Conservation (phyloP, 305 asterid genomes). For the Fraxinus angustifolia region DNA sequence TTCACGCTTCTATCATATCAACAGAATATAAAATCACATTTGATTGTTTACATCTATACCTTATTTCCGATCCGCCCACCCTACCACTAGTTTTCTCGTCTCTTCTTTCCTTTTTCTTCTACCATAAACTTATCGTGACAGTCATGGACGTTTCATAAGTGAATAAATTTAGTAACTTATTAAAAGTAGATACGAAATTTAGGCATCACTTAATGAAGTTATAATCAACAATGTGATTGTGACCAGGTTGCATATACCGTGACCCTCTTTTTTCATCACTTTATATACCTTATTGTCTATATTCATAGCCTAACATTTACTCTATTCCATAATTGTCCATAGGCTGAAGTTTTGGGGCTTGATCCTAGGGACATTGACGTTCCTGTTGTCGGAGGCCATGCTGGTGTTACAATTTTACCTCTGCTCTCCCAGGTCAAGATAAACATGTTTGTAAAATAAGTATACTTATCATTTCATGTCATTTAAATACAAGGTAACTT, state of each 20-base stretch:
- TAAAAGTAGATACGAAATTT: not conserved
- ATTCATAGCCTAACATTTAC: not conserved
- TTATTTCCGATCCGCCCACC: not conserved
- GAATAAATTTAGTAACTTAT: not conserved
- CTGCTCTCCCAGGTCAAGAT: slow-evolving; percentile 81
- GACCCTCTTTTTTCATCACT: not conserved
- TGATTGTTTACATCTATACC: not conserved
- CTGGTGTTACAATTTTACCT: slow-evolving; percentile 90
- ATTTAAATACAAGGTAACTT: not conserved
- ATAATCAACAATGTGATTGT: not conserved
- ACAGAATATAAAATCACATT: not conserved
- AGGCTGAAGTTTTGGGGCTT: slow-evolving; percentile 95
- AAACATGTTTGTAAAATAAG: not conserved
- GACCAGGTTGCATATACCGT: not conserved
- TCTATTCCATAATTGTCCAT: slow-evolving; percentile 1
- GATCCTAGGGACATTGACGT: slow-evolving; percentile 92
- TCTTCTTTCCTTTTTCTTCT: not conserved
- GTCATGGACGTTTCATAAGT: not conserved
- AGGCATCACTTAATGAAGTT: not conserved
- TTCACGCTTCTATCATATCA: not conserved
- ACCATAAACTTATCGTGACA: not conserved
- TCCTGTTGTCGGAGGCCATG: slow-evolving; percentile 96
- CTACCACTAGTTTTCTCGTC: not conserved
- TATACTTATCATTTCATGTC: not conserved
- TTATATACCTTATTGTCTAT: not conserved